Evolutionary conservation across 208 protist genomes (phyloP), one percentile per base, ranked within the genome.

Genomic region (Crithidia fasciculata): DNA sequence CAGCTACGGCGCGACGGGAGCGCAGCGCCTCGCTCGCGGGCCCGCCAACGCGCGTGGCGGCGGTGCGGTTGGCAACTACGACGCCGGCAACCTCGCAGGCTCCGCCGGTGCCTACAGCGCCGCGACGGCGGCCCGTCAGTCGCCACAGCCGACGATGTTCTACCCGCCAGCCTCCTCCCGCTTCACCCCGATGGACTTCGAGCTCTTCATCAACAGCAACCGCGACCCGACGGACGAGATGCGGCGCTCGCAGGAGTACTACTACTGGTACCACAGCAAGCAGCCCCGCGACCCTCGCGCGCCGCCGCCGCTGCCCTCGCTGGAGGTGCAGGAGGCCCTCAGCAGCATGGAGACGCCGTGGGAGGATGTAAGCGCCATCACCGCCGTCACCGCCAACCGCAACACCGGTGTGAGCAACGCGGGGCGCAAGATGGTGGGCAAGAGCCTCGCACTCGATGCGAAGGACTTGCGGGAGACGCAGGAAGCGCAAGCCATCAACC

Each of bases 131-230:
- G 57, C 70, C 16, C 64, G 60, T 9, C 77, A 82, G 66, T 57
- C 55, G 18, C 72, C 59, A 61, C 76, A 81, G 63, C 12, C 66
- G 36, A 61, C 64, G 2, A 9, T 49, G 13, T 74, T 78, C 28
- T 81, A 81, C 59, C 69, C 78, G 5, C 74, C 78, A 8, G 43
- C 76, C 13, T 59, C 63, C 61, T 80, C 80, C 2, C 86, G 91
- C 47, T 93, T 87, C 57, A 95, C 87, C 10, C 83, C 86, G 2
- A 89, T 95, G 86, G 91, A 96, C 81, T 96, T 96, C 79, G 88
- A 94, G 69, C 79, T 94, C 18, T 86, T 86, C 67, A 76, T 96
- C 65, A 88, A 92, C 71, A 84, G 88, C 74, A 88, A 88, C 70
- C 81, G 81, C 43, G 83, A 91, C 68, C 86, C 85, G 16, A 88